A percentile compares a stretch with the other conserved stretches of the same genome.
These are phyloP conservation scores for Berkeleyomyces basicola DNA, from an alignment of 2,329 filamentous ascomycete genomes.

Conservation along the genomic window DNA sequence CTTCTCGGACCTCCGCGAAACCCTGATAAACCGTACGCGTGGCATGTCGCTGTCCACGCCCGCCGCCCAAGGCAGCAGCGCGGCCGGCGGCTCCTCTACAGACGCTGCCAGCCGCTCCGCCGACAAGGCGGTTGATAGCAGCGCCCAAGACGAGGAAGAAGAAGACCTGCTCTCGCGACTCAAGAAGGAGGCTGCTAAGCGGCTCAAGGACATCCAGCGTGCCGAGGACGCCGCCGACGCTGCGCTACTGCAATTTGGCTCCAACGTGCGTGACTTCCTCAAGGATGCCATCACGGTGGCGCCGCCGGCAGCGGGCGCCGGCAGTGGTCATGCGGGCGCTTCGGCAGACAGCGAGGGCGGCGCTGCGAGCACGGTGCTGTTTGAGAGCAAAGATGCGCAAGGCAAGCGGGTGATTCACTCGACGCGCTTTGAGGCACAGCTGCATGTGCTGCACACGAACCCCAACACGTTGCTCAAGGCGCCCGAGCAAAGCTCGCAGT, in stretches of 20 bases:
- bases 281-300: slow-evolving; percentile 80
- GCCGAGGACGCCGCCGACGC: slow-evolving; percentile 95
- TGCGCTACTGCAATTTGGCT: slow-evolving; percentile 78
- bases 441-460: slow-evolving; percentile 86
- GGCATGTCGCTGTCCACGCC: slow-evolving; percentile 47
- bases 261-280: slow-evolving; percentile 77
- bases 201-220: slow-evolving; percentile 73
- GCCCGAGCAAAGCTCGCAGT: slow-evolving; percentile 52
- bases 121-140: slow-evolving; percentile 15
- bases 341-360: slow-evolving; percentile 23
- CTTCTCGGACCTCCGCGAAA: slow-evolving; percentile 51
- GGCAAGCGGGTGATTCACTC: slow-evolving; percentile 91
- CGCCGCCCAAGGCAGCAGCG: slow-evolving; percentile 11
- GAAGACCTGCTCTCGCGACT: slow-evolving; percentile 61
- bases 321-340: not conserved
- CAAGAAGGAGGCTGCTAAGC: slow-evolving; percentile 59
- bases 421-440: slow-evolving; percentile 83
- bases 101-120: slow-evolving; percentile 26
- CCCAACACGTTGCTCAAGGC: slow-evolving; percentile 70
- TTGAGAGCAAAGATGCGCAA: slow-evolving; percentile 80
- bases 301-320: slow-evolving; percentile 42
- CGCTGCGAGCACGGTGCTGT: slow-evolving; percentile 51
- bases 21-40: slow-evolving; percentile 56
- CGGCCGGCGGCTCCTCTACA: slow-evolving; percentile 20
- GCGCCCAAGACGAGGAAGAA: slow-evolving; percentile 27